Evolutionary conservation across 2,329 filamentous ascomycete genomes (phyloP), one percentile per base, ranked within the genome.

Genomic region (Zasmidium cellare): DNA sequence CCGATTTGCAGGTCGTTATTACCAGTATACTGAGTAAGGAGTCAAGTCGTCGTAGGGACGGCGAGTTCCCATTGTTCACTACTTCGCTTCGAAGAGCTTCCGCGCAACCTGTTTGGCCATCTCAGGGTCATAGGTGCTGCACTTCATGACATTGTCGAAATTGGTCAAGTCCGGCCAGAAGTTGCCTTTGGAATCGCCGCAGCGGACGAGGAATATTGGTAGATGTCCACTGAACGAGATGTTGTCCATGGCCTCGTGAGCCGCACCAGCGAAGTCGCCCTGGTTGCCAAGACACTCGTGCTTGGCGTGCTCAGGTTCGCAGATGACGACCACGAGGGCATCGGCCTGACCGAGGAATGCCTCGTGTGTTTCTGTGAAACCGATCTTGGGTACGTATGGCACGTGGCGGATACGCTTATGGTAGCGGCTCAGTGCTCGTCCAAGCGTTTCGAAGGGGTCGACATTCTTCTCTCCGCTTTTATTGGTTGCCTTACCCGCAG

Each of bases 401-500:
- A 91, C 84, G 69, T 92, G 89, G 19, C 87, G 84, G 60, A 92
- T 79, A 71, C 79, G 80, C 2, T 80, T 75, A 67, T 89, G 86
- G 64, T 82, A 79, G 50, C 74, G 77, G 50, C 84, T 83, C 50
- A 92, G 72, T 46, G 84, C 82, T 61, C 82, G 80, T 19, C 89
- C 89, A 18, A 92, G 77, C 14, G 83, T 80, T 71, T 92, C 88
- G 68, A 92, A 92, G 0, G 89, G 89, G 69, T 92, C 89, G 66
- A 75, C 79, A 46, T 78, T 76, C n/a, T 41, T 28, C 46, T 73
- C 67, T 46, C 75, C 65, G 63, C 74, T 74, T 58, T 72, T 74
- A 64, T 74, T 76, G 61, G 75, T 69, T 48, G 79, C 83, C 20
- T 79, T 53, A 11, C 57, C 57, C 35, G 63, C 47, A 25, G 65